Base-by-base conservation (phyloP, 306 rosid genomes). In the Gynostemma pentaphyllum region DNA sequence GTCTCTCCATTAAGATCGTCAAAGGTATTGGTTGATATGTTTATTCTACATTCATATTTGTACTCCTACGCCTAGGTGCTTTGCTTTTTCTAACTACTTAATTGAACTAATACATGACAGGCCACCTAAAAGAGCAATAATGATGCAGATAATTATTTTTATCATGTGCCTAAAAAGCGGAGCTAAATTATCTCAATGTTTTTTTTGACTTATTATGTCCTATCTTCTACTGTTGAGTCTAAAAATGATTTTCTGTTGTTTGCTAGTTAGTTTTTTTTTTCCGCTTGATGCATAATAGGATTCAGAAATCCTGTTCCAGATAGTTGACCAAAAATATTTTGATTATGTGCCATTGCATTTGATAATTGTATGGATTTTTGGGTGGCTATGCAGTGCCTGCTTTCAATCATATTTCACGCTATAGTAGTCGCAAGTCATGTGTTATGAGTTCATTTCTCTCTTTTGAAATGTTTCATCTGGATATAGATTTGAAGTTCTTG, bases 1-100 rank as follows among this genome's bases (percentile, higher is more conserved):
- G 99, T 94, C 45, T 94, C 99, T 60, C 99, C 99, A 32, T 76
- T 94, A 78, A 80, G 99, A 61, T 82, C 97, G 9, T 89, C 99
- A 9, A 94, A 94, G 99, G 98, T 92, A 87, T 62, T 62, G 51
- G 52, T 66, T 72, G 40, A 45, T 68, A 65, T 42, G 39, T 59
- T 27, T 36, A 13, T 67, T 32, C 37, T 66, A 37, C 51, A 55
- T 19, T 23, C 13, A 26, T 48, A 19, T 48, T 10, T 51, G 3
- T 49, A 15, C 55, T 11, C 1, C 45, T 49, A 15, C 55, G 7
- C 1, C 45, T 56, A 45, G 53, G 6, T 67, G 21, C 39, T 40
- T 57, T 16, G 37, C 37, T 28, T 22, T 66, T 45, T 65, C 68
- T 64, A 23, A 9, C 19, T 55, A 30, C 14, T 45, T 46, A 16